These are phyloP conservation scores for Geotrichum cucujoidarum DNA, from an alignment of 1,139 yeast species.

Conservation along the genomic window DNA sequence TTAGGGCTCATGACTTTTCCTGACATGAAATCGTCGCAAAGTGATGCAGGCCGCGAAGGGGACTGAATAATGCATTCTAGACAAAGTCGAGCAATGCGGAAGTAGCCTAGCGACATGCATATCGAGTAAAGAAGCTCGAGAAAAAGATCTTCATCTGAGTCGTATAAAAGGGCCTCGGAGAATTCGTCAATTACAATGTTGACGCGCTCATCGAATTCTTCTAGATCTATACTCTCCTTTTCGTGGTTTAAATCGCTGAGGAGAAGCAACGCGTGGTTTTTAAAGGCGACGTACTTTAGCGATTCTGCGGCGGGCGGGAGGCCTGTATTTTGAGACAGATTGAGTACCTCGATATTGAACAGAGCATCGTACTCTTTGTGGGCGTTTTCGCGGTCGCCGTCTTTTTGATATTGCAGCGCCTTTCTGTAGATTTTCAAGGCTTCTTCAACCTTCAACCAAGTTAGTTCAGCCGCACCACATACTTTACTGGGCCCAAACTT, in stretches of 20 bases:
- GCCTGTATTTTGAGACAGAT: constrained; percentile 27
- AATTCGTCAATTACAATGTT: constrained; percentile 33
- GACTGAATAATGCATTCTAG: constrained; percentile 54
- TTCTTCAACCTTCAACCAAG: constrained; percentile 57
- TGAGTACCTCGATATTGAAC: constrained; percentile 63
- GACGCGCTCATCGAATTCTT: constrained; percentile 29
- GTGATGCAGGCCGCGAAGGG: constrained; percentile 27
- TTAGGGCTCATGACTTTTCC: constrained; percentile 26
- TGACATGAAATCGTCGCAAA: constrained; percentile 25
- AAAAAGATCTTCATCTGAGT: constrained; percentile 33
- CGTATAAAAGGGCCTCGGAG: constrained; percentile 35
- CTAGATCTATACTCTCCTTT: constrained; percentile 25
- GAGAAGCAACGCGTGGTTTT: constrained; percentile 75
- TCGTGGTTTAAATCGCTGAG: constrained; percentile 46
- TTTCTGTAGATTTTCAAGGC: constrained; percentile 71
- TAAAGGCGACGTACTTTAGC: constrained; percentile 67
- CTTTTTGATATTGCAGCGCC: constrained; percentile 61
- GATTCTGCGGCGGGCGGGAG: constrained; percentile 68
- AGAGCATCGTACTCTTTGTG: constrained; percentile 54
- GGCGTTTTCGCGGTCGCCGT: constrained; percentile 47
- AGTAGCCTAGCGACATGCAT: constrained; percentile 31
- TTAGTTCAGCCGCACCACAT: not conserved
- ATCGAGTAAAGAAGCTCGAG: constrained; percentile 29
- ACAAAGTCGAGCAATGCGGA: constrained; percentile 54
- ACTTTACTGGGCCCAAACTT: constrained; percentile 22